Evolutionary conservation across 805 yeast genomes (phyloP), one percentile per base, ranked within the genome.

Genomic region (Brettanomyces naardenensis): DNA sequence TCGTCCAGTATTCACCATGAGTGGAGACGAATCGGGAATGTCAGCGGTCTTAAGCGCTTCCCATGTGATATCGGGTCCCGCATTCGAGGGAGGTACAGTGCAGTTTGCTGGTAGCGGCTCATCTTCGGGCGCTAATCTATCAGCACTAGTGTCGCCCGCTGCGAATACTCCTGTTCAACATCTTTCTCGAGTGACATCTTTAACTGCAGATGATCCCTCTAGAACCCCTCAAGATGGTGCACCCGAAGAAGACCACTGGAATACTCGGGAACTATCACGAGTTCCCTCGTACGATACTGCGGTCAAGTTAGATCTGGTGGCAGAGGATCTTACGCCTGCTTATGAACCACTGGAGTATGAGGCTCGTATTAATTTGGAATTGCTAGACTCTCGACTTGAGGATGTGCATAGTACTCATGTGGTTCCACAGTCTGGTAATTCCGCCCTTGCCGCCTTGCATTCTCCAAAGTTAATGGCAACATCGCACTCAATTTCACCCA

Each of bases 201-300:
- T 61, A 26, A 46, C 49, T 13, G 61, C 61, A 18, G 37, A 45
- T 9, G 35, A 44, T 3, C 28, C 31, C 9, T 23, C 42, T 11
- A 34, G 39, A 28, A 25, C 32, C 14, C 30, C 41, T 17, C 19
- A 18, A 6, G 27, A 20, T 5, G 14, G 14, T 7, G 25, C 37
- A 2, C 17, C 29, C 3, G 13, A 32, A 10, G 28, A 19, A 20
- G 40, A 33, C 14, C 20, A 20, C 22, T 34, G 36, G 30, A 35
- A 35, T 31, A 28, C 38, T 9, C 11, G 20, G 28, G 34, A 34
- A 18, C 35, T 44, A 45, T 77, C 82, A 17, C 64, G 75, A 35
- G 95, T 90, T 5, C 97, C 97, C 0, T 78, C 95, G 0, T 90
- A 90, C 58, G 71, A 70, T 6, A 79, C 83, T 23, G 97, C 97